These are phyloP conservation scores for Quercus mongolica DNA, from an alignment of 306 rosid genomes.

Conservation along the genomic window DNA sequence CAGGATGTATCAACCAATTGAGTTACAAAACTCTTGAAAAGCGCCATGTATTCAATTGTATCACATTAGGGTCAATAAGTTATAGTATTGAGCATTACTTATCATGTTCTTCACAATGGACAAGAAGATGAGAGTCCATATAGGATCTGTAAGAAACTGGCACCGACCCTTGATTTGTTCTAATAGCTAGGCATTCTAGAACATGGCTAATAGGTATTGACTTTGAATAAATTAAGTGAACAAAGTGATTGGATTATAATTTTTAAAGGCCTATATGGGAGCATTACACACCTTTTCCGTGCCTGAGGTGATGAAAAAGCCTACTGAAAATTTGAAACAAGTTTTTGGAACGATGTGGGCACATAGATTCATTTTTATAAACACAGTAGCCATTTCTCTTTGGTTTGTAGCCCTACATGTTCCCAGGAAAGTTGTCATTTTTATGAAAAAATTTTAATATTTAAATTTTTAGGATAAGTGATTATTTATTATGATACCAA, in stretches of 20 bases:
- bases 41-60: neutral
- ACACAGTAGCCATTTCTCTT: neutral
- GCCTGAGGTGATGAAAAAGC: neutral
- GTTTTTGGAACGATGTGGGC: neutral
- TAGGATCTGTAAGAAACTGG: neutral
- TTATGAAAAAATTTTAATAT: neutral
- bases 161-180: slow-evolving; percentile 1
- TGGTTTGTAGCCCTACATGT: slow-evolving; percentile 21
- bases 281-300: slow-evolving; percentile 9
- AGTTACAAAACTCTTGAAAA: neutral
- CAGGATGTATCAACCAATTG: too few species aligned
- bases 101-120: neutral
- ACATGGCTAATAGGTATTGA: slow-evolving; percentile 8
- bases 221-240: slow-evolving; percentile 6
- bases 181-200: neutral
- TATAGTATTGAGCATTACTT: neutral
- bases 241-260: neutral
- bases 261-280: neutral
- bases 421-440: neutral
- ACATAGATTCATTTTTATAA: neutral
- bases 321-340: neutral
- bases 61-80: neutral
- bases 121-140: neutral
- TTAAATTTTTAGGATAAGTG: too few species aligned
- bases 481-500: neutral